Evolutionary conservation across 805 yeast genomes (phyloP), one percentile per base, ranked within the genome.

Genomic region (Pachysolen tannophilus): DNA sequence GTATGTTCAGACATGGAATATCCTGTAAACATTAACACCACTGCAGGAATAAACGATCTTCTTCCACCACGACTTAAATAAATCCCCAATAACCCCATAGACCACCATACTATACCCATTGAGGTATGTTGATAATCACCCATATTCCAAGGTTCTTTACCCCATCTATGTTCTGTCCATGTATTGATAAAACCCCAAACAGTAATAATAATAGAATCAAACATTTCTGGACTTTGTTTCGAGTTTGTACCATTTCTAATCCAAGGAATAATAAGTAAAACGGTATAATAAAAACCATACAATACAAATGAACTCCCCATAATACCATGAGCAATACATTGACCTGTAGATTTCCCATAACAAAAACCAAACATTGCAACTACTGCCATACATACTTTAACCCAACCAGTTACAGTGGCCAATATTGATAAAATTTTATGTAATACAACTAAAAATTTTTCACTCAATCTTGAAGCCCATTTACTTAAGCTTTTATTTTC

Each of bases 31-130:
- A 87, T 74, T 43, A 90, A 70, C 33, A 92, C 73, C 27, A 87
- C 45, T 2, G 94, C 79, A 2, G 97, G 97, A 25, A 90, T 61
- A 47, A 78, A 82, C 24, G 82, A 71, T 46, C 96, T 69, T 40
- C 66, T 63, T 30, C 81, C 76, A 34, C 74, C 73, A 50, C 84
- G 63, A 2, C 94, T 72, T 38, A 88, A 59, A 57, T 72, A 82
- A 41, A 90, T 67, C 1, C 97, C 97, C 18, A 87, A 57, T 44
- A 87, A 61, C 6, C 97, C 97, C 37, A 95, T 94, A 33, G 85
- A 75, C 94, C 96, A 87, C 94, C 97, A 90, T 20, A 90, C 70
- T 38, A 90, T 82, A 1, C 97, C 97, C 95, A 90, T 86, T 15
- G 92, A 75, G 0, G 97, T 88, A 56, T 88, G 97, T 61, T 88